These are phyloP conservation scores for Raffaelea ambrosiae DNA, from an alignment of 2,329 filamentous ascomycete species.

Conservation along the genomic window DNA sequence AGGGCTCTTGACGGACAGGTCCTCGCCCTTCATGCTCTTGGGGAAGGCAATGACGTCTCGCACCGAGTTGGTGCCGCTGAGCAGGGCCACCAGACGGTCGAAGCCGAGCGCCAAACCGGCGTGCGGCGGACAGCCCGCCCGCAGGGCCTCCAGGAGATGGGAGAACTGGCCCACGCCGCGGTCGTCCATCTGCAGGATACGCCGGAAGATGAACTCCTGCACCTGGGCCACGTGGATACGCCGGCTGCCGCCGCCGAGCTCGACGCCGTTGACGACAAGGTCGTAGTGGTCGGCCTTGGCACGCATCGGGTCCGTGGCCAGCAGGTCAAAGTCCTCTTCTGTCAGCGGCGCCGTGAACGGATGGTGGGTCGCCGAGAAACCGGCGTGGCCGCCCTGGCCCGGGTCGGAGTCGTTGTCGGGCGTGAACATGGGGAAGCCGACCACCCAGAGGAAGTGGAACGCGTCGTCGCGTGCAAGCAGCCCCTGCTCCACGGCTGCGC, in stretches of 20 bases:
- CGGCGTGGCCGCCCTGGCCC: conserved; percentile 73
- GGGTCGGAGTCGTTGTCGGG: conserved; percentile 57
- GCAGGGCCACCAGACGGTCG: conserved; percentile 72
- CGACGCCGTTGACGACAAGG: conserved; percentile 88
- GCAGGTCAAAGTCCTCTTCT: conserved; percentile 61
- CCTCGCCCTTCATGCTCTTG: conserved; percentile 84
- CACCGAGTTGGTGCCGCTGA: conserved; percentile 69
- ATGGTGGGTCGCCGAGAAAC: conserved; percentile 83
- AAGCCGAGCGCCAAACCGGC: conserved; percentile 91
- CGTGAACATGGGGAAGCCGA: conserved; percentile 87
- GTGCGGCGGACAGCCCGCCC: conserved; percentile 85
- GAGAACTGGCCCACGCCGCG: conserved; percentile 70
- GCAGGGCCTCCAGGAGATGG: conserved; percentile 75
- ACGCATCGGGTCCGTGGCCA: conserved; percentile 61
- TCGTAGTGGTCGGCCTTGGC: conserved; percentile 88
- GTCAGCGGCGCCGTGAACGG: conserved; percentile 86
- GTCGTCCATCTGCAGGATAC: conserved; percentile 71
- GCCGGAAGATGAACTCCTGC: conserved; percentile 76
- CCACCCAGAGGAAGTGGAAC: conserved; percentile 76
- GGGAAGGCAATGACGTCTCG: conserved; percentile 95
- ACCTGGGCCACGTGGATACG: conserved; percentile 81
- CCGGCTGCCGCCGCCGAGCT: conserved; percentile 85
- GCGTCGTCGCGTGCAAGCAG: conserved; percentile 38
- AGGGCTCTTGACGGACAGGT: conserved; percentile 73
- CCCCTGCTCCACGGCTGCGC: conserved; percentile 54